Base-by-base conservation (phyloP, 2,329 filamentous ascomycete species). In the Hypoxylon sp. region DNA sequence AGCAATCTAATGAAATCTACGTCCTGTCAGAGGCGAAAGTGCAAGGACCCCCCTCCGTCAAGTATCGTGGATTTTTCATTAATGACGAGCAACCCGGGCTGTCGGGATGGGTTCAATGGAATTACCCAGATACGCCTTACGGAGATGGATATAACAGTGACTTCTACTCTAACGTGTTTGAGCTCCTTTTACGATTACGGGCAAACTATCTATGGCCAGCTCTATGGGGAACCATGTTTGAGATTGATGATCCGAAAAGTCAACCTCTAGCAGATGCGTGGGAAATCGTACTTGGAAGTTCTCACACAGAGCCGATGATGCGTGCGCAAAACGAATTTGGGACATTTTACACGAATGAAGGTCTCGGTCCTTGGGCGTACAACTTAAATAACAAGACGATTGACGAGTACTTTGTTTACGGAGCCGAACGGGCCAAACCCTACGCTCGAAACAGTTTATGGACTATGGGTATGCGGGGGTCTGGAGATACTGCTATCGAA, bases 201-300 rank as follows among this genome's bases (percentile, higher is more conserved):
- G 87, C 87, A 11, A 91, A 91, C 68, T 90, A 90, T 63, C 73
- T 91, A 38, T 91, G 88, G 88, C 88, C 88, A 0, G 80, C 86
- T 1, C 76, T 83, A 23, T 91, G 87, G 88, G 81, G 78, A 4
- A 81, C 78, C 57, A 89, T 89, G 78, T 88, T 90, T 63, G 83
- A 85, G 63, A 79, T 89, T 1, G 88, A 91, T 54, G 88, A 91
- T 63, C 75, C 81, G 2, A 75, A 78, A 20, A 90, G 85, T 60
- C 85, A 89, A 64, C 81, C 84, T 0, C 76, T 89, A 4, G 85
- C 87, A 0, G 85, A 91, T 61, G 86, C 86, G n/a, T 90, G 84
- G 65, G 87, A 84, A 29, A 82, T 91, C 48, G 86, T 90, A 1
- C 82, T 91, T 66, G 86, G 86, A 2, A 87, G 84, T 5, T 88